Evolutionary conservation across 225 moss, liverwort and hornwort species (phyloP), one percentile per base, ranked within the genome.

Genomic region (Ulota crispa): DNA sequence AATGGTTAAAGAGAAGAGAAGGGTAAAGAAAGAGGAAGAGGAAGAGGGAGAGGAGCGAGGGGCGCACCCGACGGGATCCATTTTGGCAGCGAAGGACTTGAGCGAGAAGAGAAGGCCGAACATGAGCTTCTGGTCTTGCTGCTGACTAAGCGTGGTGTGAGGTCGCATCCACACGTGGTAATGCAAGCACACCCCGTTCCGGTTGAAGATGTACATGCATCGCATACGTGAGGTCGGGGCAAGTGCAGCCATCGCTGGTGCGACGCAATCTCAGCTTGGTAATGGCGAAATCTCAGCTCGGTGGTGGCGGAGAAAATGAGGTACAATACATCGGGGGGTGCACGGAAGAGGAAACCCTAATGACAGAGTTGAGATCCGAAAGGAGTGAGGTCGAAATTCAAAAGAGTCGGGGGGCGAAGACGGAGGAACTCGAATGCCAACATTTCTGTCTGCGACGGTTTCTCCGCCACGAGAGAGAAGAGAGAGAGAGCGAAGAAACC

Each of bases 51-150:
- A 27, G 82, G 85, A 56, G 5, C 8, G 31, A 41, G 16, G 34
- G 16, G 36, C 74, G 15, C 11, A 87, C 85, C 94, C 92, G 27
- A 99, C 82, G 60, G 96, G 96, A 81, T 99, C 98, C 98, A 99
- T 99, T 73, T 99, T 96, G 72, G 94, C 92, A 36, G 98, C 94
- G 90, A 95, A 95, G 31, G 94, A 93, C 79, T 95, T 95, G 78
- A 98, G 93, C 24, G 95, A 98, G 80, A 95, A 99, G 68, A 99
- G 92, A 28, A 99, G 87, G 50, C 98, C 98, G 14, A 99, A 96
- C 93, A 99, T 96, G 80, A 96, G 96, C 86, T 99, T 99, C 86
- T 99, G 96, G 80, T 96, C 98, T 86, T 99, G 94, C 84, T 99
- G 95, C 75, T 85, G 92, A 85, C 91, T 93, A 41, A 99, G 88